Evolutionary conservation across 129 eudicot species (phyloP).

Genomic region (Escallonia rubra): DNA sequence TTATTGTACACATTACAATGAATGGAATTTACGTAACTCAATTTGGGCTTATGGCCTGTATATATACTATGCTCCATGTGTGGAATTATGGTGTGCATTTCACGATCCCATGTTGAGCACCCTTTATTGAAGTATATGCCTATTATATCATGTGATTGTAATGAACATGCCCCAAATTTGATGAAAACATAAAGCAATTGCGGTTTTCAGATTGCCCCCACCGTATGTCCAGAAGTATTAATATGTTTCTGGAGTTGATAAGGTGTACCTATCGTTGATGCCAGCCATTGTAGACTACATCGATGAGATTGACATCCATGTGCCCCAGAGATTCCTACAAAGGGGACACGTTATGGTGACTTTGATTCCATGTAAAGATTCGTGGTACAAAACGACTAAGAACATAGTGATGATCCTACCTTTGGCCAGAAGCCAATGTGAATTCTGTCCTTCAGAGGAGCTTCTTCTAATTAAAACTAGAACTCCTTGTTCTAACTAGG

Average conservation of each 20-base stretch:
- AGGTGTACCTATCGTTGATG: constrained; percentile 50
- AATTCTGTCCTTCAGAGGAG: constrained; percentile 49
- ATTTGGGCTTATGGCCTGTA: too few relatives aligned
- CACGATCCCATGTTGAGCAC: too few relatives aligned
- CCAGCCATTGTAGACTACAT: constrained; percentile 51
- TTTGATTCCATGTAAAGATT: background rate
- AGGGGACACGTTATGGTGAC: too few relatives aligned
- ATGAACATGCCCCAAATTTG: background rate
- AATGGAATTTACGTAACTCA: too few relatives aligned
- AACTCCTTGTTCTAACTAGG: constrained; percentile 67
- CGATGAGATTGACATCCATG: constrained; percentile 50
- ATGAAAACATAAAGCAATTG: background rate
- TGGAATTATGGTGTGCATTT: too few relatives aligned
- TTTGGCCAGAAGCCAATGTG: constrained; percentile 42
- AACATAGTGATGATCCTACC: constrained; percentile 19
- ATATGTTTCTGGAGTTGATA: constrained; percentile 46
- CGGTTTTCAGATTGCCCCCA: constrained; percentile 33
- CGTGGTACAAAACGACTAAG: too few relatives aligned
- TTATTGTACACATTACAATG: too few relatives aligned
- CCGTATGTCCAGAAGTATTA: constrained; percentile 42
- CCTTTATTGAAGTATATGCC: background rate
- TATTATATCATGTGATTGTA: background rate
- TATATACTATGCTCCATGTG: too few relatives aligned
- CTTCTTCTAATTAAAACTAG: constrained; percentile 53
- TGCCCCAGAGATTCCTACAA: constrained; percentile 51